phyloP scores from a whole-genome alignment of 1,284 basidiomycete species.

The Papiliotrema flavescens region DNA sequence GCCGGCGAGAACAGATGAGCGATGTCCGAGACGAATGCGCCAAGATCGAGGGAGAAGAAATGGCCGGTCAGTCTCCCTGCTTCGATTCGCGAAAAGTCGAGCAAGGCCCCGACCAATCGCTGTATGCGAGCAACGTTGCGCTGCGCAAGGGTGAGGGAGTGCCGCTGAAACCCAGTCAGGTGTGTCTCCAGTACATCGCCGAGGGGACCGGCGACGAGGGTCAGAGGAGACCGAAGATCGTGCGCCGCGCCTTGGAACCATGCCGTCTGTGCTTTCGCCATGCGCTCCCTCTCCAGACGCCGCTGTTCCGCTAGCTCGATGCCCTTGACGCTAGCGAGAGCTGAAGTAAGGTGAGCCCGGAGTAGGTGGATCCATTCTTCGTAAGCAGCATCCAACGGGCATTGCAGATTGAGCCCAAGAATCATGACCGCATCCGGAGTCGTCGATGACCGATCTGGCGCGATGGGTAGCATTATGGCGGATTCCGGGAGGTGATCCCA shows the following conservation, averaged over 20 bases:
- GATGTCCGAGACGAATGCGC: slow-evolving; percentile 40
- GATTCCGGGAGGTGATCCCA: slow-evolving; percentile 46
- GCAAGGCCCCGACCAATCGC: slow-evolving; percentile 44
- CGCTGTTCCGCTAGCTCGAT: slow-evolving; percentile 41
- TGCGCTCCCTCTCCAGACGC: slow-evolving; percentile 42
- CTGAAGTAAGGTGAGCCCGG: slow-evolving; percentile 33
- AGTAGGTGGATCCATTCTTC: slow-evolving; percentile 36
- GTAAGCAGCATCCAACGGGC: slow-evolving; percentile 42
- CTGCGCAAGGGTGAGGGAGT: slow-evolving; percentile 34
- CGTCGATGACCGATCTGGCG: slow-evolving; percentile 30
- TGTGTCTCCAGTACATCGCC: slow-evolving; percentile 33
- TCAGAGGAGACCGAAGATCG: slow-evolving; percentile 45
- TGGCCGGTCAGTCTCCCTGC: slow-evolving; percentile 38
- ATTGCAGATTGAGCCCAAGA: slow-evolving; percentile 45
- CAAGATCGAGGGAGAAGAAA: slow-evolving; percentile 43
- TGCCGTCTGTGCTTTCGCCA: slow-evolving; percentile 46
- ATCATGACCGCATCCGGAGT: slow-evolving; percentile 44
- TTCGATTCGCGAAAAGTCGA: slow-evolving; percentile 46
- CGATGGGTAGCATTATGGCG: slow-evolving; percentile 47
- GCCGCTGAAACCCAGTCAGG: slow-evolving; percentile 18
- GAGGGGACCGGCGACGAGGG: slow-evolving; percentile 37
- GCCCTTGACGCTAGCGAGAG: slow-evolving; percentile 36
- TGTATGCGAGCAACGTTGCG: slow-evolving; percentile 36
- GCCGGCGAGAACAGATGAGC: slow-evolving; percentile 45
- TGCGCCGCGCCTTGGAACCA: slow-evolving; percentile 48